Base-by-base conservation (phyloP, 176 grass and related monocot species). In the Musa troglodytarum region DNA sequence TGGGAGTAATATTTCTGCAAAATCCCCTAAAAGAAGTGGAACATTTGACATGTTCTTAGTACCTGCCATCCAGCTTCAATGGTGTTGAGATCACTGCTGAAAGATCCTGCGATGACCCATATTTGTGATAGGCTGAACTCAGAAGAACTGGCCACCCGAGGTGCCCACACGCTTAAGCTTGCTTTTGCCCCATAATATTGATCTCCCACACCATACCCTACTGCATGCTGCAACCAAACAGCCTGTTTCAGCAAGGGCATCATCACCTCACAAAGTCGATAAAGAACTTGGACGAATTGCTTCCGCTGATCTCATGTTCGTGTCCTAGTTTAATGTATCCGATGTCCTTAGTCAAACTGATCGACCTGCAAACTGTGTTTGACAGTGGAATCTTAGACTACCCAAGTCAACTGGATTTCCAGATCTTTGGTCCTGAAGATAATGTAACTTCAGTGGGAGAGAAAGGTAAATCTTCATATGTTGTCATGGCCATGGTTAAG, bases 11-110 rank as follows among this genome's bases (percentile, higher is more conserved):
- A 43, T 43, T 43, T 43, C 4, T 43, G 34, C 34, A 43, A 43
- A 4, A 4, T 43, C 34, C 34, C 34, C 34, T 43, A 22, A 63
- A 19, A 9, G 21, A 63, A 21, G 21, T 21, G 16, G 10, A 21
- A 63, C 19, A 63, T 63, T 63, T 20, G 20, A 63, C 14, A 19
- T 63, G 20, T 63, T 63, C 7, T 21, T 24, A 43, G 49, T 84
- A 92, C 92, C 92, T 92, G 92, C 93, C 93, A 96, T 74, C 89
- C 89, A 75, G 93, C 93, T 84, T 96, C 87, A 14, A 96, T 88
- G 74, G 93, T 92, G 77, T 96, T 96, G 74, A 96, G 93, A 85
- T 96, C 89, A 65, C 87, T 84, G 52, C 80, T 72, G 49, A 97
- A 97, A 13, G 94, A 87, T 56, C 94, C 94, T 10, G 90, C 89